Base-by-base conservation (phyloP, 306 rosid genomes). In the Psophocarpus tetragonolobus region DNA sequence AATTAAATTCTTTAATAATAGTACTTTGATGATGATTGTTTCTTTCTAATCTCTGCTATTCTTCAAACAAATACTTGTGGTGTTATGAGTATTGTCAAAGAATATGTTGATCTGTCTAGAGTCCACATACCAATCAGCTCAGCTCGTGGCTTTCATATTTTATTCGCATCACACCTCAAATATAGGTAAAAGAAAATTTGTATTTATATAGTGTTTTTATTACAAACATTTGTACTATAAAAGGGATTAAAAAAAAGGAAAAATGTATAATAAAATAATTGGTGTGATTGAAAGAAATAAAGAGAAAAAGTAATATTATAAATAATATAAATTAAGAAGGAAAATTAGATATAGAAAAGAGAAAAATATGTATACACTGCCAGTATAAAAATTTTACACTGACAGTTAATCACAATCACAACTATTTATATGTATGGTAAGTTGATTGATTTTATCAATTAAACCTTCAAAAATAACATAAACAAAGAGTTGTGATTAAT, bases 51-150 rank as follows among this genome's bases (percentile, higher is more conserved):
- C 61, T 18, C 24, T 18, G 23, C 17, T 77, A 32, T 53, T 26
- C 51, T 65, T 65, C 41, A 15, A 36, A 64, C 42, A 33, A 51
- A 17, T 15, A 44, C 61, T 27, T 68, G 23, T 42, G 51, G 6
- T 66, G 50, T 14, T 68, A n/a, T n/a, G n/a, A 42, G 71, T 42
- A 21, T 54, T 32, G 27, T 69, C 69, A 58, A 69, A 20, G 17
- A 57, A 21, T 57, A 3, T 44, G 15, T 57, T 69, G 69, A 58
- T 69, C 44, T 36, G 18, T 39, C 44, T 30, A 17, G 6, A 24
- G 67, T 71, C 76, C 75, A 53, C n/a, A n/a, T n/a, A n/a, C 42
- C 45, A 6, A 42, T 60, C 18, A 44, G 41, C 4, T 39, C 27
- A 54, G 27, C 27, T 66, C 30, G 27, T 30, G 36, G 14, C 53